Conservation (phyloP, 352 stramenopile genomes). For the Plasmopara muralis region DNA sequence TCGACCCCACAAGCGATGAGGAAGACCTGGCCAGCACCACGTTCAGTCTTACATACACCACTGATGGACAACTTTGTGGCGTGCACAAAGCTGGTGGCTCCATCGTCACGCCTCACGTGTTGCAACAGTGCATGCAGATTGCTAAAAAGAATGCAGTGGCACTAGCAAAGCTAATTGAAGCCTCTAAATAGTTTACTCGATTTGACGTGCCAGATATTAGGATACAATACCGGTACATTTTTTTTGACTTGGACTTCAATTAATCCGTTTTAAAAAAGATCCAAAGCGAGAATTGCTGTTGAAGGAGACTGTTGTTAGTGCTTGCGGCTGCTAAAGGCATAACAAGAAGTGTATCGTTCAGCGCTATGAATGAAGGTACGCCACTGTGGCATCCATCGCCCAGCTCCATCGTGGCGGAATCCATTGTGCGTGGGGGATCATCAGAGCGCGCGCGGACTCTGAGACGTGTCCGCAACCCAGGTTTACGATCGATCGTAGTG, state of each 20-base stretch:
- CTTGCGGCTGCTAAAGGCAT: background rate
- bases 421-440: slow-evolving; percentile 9
- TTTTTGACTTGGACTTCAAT: slow-evolving; percentile 6
- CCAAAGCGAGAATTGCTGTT: slow-evolving; percentile 5
- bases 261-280: slow-evolving; percentile 17
- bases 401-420: slow-evolving; percentile 17
- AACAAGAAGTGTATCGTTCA: slow-evolving; percentile 1
- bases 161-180: slow-evolving; percentile 39
- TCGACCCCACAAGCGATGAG: slow-evolving; percentile 70
- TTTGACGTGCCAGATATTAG: slow-evolving; percentile 2
- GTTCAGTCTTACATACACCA: slow-evolving; percentile 68
- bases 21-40: slow-evolving; percentile 48
- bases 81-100: slow-evolving; percentile 68
- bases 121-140: slow-evolving; percentile 60
- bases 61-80: slow-evolving; percentile 47
- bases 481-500: slow-evolving; percentile 1
- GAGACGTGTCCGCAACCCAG: background rate
- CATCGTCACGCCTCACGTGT: slow-evolving; percentile 35
- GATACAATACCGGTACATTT: slow-evolving; percentile 1
- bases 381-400: slow-evolving; percentile 30
- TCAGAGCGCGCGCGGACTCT: background rate
- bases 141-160: slow-evolving; percentile 36
- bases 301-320: slow-evolving; percentile 3
- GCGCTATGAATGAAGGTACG: slow-evolving; percentile 40
- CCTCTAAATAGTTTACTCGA: slow-evolving; percentile 6